These are phyloP conservation scores for Mediolabrus comicus DNA, from an alignment of 108 stramenopile species.

Conservation along the genomic window DNA sequence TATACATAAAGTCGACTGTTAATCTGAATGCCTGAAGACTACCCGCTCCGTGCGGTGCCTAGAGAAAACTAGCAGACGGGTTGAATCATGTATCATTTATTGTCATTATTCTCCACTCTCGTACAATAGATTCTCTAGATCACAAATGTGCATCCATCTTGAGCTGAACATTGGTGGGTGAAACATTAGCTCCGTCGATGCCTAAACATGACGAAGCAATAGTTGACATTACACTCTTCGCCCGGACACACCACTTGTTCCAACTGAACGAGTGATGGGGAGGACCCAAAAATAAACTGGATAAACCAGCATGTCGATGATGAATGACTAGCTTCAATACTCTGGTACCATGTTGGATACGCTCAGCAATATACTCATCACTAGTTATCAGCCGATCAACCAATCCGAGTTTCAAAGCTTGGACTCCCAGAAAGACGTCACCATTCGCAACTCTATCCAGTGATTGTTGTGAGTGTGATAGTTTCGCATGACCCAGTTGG, in stretches of 20 bases:
- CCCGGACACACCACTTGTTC: background rate
- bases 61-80: too few species aligned
- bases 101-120: too few species aligned
- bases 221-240: background rate
- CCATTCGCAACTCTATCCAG: slow-evolving; percentile 75
- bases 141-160: background rate
- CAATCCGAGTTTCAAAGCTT: slow-evolving; percentile 66
- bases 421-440: slow-evolving; percentile 72
- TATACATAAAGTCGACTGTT: too few species aligned
- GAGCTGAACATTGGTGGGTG: background rate
- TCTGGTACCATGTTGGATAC: slow-evolving; percentile 52
- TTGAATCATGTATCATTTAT: too few species aligned
- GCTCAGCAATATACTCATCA: slow-evolving; percentile 74
- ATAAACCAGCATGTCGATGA: slow-evolving; percentile 19
- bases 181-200: background rate
- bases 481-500: slow-evolving; percentile 2
- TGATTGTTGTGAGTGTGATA: background rate
- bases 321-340: slow-evolving; percentile 66
- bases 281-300: slow-evolving; percentile 12
- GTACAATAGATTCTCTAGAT: too few species aligned
- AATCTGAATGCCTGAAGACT: too few species aligned
- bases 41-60: too few species aligned
- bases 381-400: slow-evolving; percentile 77
- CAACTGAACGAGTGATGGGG: background rate
- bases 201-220: background rate